These are phyloP conservation scores for Westerdykella sp. DNA, from an alignment of 2,329 filamentous ascomycete species.

Conservation along the genomic window DNA sequence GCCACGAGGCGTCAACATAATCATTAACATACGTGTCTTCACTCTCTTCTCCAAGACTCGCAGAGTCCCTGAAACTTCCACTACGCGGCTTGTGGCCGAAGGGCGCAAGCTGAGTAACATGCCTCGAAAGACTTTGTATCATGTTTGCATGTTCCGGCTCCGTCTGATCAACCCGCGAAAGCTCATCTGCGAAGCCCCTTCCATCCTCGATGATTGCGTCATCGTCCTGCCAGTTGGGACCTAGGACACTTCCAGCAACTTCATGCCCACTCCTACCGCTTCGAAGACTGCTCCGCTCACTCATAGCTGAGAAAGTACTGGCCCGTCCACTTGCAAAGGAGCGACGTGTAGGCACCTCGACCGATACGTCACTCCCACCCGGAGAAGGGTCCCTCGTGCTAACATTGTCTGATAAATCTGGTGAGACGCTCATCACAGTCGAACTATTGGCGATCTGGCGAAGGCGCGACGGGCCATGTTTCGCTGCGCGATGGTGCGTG, in stretches of 20 bases:
- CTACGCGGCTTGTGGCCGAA: constrained; percentile 13
- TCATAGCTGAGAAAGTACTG: constrained; percentile 24
- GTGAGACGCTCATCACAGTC: constrained; percentile 48
- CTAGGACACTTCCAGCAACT: constrained; percentile 22
- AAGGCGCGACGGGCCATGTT: constrained; percentile 69
- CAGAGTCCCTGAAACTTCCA: constrained; percentile 7
- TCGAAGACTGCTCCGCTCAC: constrained; percentile 23
- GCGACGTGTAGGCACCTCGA: constrained; percentile 18
- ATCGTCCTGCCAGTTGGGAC: constrained; percentile 12
- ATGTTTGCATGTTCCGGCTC: constrained; percentile 30
- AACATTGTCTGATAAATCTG: constrained; percentile 29
- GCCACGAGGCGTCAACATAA: neutral
- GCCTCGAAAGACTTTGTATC: constrained; percentile 28
- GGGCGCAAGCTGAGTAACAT: constrained; percentile 27
- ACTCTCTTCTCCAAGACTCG: constrained; percentile 7
- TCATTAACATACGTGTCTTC: constrained; percentile 11
- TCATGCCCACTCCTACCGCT: constrained; percentile 9
- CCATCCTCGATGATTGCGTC: constrained; percentile 24
- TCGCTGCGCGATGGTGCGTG: constrained; percentile 75
- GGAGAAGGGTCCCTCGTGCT: constrained; percentile 29
- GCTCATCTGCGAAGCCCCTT: constrained; percentile 32
- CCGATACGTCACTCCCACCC: constrained; percentile 22
- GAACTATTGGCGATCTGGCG: constrained; percentile 78
- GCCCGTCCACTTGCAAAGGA: constrained; percentile 29
- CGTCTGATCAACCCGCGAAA: constrained; percentile 31